A percentile compares a stretch with the other conserved stretches of the same genome.
Conservation (phyloP, 192 early-diverging fungal species). For the Pilobolus umbonatus region DNA sequence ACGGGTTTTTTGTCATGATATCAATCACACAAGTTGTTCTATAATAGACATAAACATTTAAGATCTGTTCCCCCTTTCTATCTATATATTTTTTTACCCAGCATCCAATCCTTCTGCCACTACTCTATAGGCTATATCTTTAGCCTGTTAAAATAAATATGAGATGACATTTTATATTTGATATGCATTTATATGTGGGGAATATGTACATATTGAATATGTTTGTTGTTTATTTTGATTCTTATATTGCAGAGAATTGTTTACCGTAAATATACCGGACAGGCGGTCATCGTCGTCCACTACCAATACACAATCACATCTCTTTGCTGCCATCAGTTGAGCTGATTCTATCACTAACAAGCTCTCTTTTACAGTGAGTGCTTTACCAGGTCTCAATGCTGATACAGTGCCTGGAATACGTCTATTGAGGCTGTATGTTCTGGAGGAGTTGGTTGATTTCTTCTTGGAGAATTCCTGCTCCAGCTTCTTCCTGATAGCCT, state of each 20-base stretch:
- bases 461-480: constrained; percentile 65
- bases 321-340: constrained; percentile 95
- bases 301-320: constrained; percentile 90
- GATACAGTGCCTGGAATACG: constrained; percentile 52
- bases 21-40: constrained; percentile 55
- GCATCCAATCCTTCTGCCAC: constrained; percentile 71
- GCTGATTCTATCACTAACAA: constrained; percentile 63
- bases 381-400: constrained; percentile 66
- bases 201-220: no score
- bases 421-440: constrained; percentile 30
- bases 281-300: constrained; percentile 89
- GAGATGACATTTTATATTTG: no score
- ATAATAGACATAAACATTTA: background rate
- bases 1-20: constrained; percentile 79
- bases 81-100: constrained; percentile 19
- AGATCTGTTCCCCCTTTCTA: background rate
- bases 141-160: no score
- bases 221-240: no score
- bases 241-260: no score
- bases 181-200: background rate
- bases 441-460: constrained; percentile 29
- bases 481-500: constrained; percentile 73
- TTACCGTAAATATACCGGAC: constrained; percentile 73
- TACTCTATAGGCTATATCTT: constrained; percentile 83
- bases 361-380: constrained; percentile 65